Base-by-base conservation (phyloP, 192 early-diverging fungal genomes). In the Allomyces macrogynus region DNA sequence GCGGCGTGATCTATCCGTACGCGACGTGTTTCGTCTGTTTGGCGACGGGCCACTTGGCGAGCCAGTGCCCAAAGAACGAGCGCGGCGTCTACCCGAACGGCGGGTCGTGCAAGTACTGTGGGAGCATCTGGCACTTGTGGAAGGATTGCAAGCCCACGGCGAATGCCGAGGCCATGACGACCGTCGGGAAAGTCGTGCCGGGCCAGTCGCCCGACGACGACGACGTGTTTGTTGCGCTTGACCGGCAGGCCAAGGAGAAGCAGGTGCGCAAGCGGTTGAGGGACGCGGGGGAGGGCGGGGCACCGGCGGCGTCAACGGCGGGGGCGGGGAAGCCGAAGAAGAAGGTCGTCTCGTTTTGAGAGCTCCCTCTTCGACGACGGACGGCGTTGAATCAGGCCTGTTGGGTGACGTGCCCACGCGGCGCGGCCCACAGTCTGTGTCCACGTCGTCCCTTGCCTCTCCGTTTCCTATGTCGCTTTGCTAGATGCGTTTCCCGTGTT, bases 121-220 rank as follows among this genome's bases (percentile, higher is more conserved):
- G 86, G 20, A 84, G 86, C 42, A 86, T 92, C 1, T 77, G 86
- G 69, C 94, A 95, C 70, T 75, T 92, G 40, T 85, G 85, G 4
- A 83, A 77, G 64, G 87, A 95, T 62, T 95, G 92, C 75, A 83
- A 77, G 60, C 77, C 86, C 32, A 78, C 81, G 10, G 78, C 78
- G 43, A 81, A 87, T 66, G 72, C 69, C 77, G 75, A 73, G 27
- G 84, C 81, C 0, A 74, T 74, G 0, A 73, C 77, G 3, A 69
- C 70, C 10, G 67, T 96, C 61, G 90, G 93, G 42, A 89, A 78
- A 65, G 83, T 93, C 61, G 82, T 89, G 63, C 68, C 81, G 20
- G 72, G 75, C n/a, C 90, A 96, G 72, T 90, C 90, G 61, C 90
- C 87, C 60, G 93, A 97, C 74, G 93, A 97, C 70, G 93, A 97